These are phyloP conservation scores for Quillaja saponaria DNA, from an alignment of 306 rosid genomes.

Conservation along the genomic window DNA sequence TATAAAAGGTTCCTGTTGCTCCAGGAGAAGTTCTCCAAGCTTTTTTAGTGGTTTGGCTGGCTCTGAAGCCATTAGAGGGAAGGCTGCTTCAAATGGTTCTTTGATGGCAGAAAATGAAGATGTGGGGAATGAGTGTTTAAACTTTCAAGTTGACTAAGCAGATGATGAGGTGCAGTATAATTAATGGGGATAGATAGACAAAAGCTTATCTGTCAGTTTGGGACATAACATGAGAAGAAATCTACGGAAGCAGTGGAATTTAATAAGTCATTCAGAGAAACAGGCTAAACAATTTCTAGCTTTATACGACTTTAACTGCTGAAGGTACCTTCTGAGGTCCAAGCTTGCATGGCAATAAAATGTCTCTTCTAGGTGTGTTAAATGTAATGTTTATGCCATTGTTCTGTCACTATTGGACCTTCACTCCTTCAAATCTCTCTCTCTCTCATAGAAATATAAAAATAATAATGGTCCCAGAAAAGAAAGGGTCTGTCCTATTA, in stretches of 20 bases:
- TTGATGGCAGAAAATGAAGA: constrained; percentile 29
- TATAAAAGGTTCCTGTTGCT: constrained; percentile 80
- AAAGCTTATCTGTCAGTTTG: constrained; percentile 33
- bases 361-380: constrained; percentile 12
- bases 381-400: not conserved
- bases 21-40: constrained; percentile 64
- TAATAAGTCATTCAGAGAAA: constrained; percentile 17
- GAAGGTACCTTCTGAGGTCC: constrained; percentile 3
- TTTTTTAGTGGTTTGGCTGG: constrained; percentile 47
- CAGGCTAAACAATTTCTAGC: not conserved
- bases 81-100: constrained; percentile 18
- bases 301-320: constrained; percentile 27
- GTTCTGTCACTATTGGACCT: not conserved
- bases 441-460: not conserved
- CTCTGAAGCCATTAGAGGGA: constrained; percentile 54
- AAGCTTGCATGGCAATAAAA: constrained; percentile 14
- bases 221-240: constrained; percentile 27
- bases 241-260: constrained; percentile 21
- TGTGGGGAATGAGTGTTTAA: too few relatives aligned
- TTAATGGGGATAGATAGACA: constrained; percentile 32
- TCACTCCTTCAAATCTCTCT: not conserved
- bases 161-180: constrained; percentile 36
- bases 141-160: too few relatives aligned
- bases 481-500: constrained; percentile 15
- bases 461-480: constrained; percentile 35